Percentiles rank a stretch among this genome's conserved stretches.
Evolutionary conservation across 2,329 filamentous ascomycete genomes (phyloP).

Genomic region (Tolypocladium album): DNA sequence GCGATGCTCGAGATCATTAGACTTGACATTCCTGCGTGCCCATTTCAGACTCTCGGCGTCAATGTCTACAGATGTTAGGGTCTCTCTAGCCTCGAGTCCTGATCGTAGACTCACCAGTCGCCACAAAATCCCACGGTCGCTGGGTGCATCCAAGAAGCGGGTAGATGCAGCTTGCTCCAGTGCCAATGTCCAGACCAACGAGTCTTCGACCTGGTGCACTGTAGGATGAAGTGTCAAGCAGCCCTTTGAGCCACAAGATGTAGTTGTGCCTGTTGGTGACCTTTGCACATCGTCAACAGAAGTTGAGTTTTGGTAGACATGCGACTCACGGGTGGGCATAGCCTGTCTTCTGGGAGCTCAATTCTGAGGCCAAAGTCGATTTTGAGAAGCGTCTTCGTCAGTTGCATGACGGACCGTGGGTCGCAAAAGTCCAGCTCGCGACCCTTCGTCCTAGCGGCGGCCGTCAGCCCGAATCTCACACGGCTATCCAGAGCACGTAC

Average conservation of each 20-base stretch:
- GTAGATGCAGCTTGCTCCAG: slow-evolving; percentile 86
- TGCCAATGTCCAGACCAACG: slow-evolving; percentile 74
- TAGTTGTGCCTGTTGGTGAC: slow-evolving; percentile 71
- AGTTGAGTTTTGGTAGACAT: neutral
- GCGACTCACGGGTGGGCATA: slow-evolving; percentile 68
- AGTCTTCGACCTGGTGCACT: slow-evolving; percentile 37
- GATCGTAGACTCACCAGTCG: slow-evolving; percentile 33
- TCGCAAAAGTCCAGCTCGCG: slow-evolving; percentile 70
- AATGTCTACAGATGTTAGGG: slow-evolving; percentile 43
- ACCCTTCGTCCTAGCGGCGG: slow-evolving; percentile 12
- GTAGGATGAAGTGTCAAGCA: slow-evolving; percentile 63
- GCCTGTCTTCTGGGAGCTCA: slow-evolving; percentile 61
- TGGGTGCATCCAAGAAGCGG: slow-evolving; percentile 66
- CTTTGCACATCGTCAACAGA: slow-evolving; percentile 17
- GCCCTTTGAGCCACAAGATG: slow-evolving; percentile 73
- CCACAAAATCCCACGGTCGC: slow-evolving; percentile 64
- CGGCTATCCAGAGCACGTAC: slow-evolving; percentile 15
- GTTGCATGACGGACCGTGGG: slow-evolving; percentile 62
- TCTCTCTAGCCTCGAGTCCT: neutral
- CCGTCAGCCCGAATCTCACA: neutral
- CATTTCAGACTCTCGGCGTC: slow-evolving; percentile 58
- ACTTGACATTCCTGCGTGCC: slow-evolving; percentile 54
- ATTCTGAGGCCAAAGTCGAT: slow-evolving; percentile 64
- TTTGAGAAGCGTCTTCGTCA: slow-evolving; percentile 70
- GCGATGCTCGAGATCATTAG: slow-evolving; percentile 53